Evolutionary conservation across 2,329 filamentous ascomycete species (phyloP).

Genomic region (Talaromyces marneffei): DNA sequence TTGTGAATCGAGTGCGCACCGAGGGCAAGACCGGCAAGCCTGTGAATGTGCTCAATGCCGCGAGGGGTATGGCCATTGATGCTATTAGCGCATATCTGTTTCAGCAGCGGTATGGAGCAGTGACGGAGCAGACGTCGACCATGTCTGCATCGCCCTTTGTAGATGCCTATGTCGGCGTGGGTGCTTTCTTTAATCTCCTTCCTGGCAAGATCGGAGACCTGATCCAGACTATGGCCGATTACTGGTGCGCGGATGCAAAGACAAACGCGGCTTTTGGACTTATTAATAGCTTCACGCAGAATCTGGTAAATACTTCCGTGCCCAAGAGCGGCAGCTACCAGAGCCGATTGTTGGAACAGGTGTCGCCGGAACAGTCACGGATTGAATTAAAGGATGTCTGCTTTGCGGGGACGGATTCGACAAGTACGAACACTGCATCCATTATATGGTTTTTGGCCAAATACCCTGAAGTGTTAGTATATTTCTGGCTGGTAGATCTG

Average conservation of each 20-base stretch:
- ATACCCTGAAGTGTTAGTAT: constrained; percentile 28
- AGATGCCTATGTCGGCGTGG: constrained; percentile 50
- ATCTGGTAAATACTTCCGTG: constrained; percentile 33
- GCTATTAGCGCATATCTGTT: constrained; percentile 52
- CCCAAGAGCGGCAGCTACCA: constrained; percentile 42
- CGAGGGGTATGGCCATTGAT: constrained; percentile 49
- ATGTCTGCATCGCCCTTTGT: constrained; percentile 48
- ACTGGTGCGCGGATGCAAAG: constrained; percentile 28
- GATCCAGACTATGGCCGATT: constrained; percentile 28
- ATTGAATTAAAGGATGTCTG: constrained; percentile 51
- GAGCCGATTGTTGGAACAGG: constrained; percentile 41
- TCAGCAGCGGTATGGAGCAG: constrained; percentile 45
- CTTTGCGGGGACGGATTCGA: constrained; percentile 52
- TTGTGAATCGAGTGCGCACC: constrained; percentile 18
- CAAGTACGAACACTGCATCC: constrained; percentile 47
- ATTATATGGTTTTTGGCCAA: constrained; percentile 44
- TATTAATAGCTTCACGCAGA: constrained; percentile 42
- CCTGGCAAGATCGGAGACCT: constrained; percentile 37
- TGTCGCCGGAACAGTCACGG: constrained; percentile 41
- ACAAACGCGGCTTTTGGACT: constrained; percentile 31
- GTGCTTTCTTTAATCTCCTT: constrained; percentile 49
- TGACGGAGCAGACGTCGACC: constrained; percentile 33
- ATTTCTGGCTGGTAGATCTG: not conserved
- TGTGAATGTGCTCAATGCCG: constrained; percentile 42
- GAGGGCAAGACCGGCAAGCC: constrained; percentile 16